phyloP scores from a whole-genome alignment of 2,329 filamentous ascomycete species.

The Calonectria hawksworthii region DNA sequence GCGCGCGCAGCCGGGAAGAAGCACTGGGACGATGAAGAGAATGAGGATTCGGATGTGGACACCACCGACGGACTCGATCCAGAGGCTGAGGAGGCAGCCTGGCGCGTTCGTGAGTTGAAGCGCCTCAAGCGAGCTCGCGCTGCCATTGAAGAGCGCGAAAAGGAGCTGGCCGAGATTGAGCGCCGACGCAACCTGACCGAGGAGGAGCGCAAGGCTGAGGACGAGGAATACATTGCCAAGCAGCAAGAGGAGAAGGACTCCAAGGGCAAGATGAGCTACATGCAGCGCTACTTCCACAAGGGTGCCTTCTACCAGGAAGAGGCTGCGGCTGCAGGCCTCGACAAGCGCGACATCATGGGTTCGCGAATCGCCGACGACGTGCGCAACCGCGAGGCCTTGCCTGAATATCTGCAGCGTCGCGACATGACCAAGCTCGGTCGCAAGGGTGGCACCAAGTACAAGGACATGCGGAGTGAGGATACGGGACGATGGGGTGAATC shows the following conservation, averaged over 20 bases:
- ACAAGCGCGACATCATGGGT: conserved; percentile 88
- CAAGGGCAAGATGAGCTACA: conserved; percentile 86
- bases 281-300: conserved; percentile 98
- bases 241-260: conserved; percentile 85
- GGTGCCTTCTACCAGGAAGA: conserved; percentile 96
- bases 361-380: conserved; percentile 86
- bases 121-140: conserved; percentile 90
- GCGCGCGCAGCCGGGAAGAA: conserved; percentile 83
- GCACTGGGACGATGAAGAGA: conserved; percentile 87
- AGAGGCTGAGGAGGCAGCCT: conserved; percentile 89
- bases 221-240: conserved; percentile 80
- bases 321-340: conserved; percentile 79
- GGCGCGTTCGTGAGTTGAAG: conserved; percentile 92
- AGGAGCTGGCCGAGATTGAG: conserved; percentile 90
- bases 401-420: conserved; percentile 91
- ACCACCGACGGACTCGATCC: conserved; percentile 91
- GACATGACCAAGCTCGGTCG: conserved; percentile 95
- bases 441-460: conserved; percentile 92
- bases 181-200: conserved; percentile 87
- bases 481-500: conserved; percentile 87
- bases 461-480: conserved; percentile 89
- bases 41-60: conserved; percentile 82
- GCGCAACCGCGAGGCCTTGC: conserved; percentile 83
- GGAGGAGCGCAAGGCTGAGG: conserved; percentile 88
- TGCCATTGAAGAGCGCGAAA: conserved; percentile 85